Percentiles rank a stretch among this genome's conserved stretches.
phyloP scores from a whole-genome alignment of 148 eudicot genomes.

The Vaccinium darrowii region DNA sequence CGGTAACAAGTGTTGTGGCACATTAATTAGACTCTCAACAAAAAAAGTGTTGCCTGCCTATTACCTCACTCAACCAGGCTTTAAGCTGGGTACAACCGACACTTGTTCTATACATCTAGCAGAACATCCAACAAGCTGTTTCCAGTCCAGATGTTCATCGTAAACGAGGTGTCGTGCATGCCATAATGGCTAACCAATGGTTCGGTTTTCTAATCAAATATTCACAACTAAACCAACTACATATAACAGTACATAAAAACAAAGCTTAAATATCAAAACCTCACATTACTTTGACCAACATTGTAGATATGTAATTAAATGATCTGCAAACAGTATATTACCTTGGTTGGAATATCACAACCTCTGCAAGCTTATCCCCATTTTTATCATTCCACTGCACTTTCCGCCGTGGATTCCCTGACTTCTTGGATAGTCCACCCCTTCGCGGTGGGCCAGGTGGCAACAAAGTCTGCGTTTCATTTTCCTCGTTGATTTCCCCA shows the following conservation, averaged over 20 bases:
- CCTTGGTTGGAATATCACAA: constrained; percentile 53
- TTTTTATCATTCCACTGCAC: constrained; percentile 87
- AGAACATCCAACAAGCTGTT: not conserved
- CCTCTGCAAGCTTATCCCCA: constrained; percentile 79
- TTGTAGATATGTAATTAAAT: not conserved
- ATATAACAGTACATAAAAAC: not conserved
- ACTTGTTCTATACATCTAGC: not conserved
- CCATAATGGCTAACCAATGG: not conserved
- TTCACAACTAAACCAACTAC: not conserved
- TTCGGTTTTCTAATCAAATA: not conserved
- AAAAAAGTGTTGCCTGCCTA: not conserved
- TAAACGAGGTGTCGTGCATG: not conserved
- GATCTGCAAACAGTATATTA: constrained; percentile 1
- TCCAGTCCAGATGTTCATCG: not conserved
- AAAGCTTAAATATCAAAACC: not conserved
- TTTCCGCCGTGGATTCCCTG: constrained; percentile 52
- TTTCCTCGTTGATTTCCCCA: constrained; percentile 26
- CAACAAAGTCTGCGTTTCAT: constrained; percentile 51
- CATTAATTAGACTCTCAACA: not conserved
- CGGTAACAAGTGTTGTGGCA: not conserved
- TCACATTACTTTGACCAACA: not conserved
- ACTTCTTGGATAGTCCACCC: constrained; percentile 36
- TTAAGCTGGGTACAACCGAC: not conserved
- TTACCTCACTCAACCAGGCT: not conserved
- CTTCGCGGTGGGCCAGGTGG: constrained; percentile 20